Conservation (phyloP, 2,329 filamentous ascomycete species). For the Hypoxylon sp. region DNA sequence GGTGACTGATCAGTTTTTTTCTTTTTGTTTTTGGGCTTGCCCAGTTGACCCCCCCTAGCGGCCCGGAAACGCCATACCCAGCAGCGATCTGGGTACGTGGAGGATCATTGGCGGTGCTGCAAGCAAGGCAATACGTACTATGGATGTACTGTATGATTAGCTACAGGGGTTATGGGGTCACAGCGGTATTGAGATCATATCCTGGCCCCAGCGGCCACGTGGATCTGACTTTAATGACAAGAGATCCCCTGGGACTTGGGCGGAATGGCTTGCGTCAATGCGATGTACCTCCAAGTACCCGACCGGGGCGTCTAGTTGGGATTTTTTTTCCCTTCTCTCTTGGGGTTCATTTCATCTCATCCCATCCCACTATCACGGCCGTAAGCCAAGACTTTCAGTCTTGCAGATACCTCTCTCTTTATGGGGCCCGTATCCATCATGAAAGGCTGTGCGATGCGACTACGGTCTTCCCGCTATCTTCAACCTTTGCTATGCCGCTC, state of each 20-base stretch:
- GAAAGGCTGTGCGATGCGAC: constrained; percentile 19
- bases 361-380: constrained; percentile 30
- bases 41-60: constrained; percentile 26
- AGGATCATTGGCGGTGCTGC: constrained; percentile 22
- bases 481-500: too few species aligned
- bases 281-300: constrained; percentile 38
- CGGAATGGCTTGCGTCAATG: constrained; percentile 42
- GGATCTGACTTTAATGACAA: constrained; percentile 42
- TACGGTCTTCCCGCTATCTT: constrained; percentile 13
- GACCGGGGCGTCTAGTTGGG: constrained; percentile 20
- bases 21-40: too few species aligned
- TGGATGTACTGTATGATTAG: constrained; percentile 34
- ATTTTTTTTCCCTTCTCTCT: too few species aligned
- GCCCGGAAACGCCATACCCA: constrained; percentile 27
- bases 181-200: constrained; percentile 34
- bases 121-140: constrained; percentile 25
- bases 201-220: constrained; percentile 47
- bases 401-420: too few species aligned
- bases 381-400: constrained; percentile 28
- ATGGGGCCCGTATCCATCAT: too few species aligned
- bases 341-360: constrained; percentile 32
- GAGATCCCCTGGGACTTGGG: constrained; percentile 41
- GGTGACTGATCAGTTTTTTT: constrained; percentile 26
- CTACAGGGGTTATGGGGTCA: constrained; percentile 37
- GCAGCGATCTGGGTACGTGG: constrained; percentile 27